These are phyloP conservation scores for Geotrichum aggregatum DNA, from an alignment of 1,139 yeast species.

Conservation along the genomic window DNA sequence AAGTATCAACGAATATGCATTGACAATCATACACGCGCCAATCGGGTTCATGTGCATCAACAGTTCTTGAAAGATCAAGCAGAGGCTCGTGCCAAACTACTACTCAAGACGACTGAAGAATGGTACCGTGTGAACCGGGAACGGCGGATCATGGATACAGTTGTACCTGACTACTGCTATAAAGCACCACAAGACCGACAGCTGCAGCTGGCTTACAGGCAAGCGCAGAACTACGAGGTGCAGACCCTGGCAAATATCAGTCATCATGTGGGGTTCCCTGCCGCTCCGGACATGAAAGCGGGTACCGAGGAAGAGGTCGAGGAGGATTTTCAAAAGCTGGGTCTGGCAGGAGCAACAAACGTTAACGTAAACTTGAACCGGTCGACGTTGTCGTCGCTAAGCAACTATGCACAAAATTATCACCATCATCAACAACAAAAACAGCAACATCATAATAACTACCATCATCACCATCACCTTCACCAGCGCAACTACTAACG, in stretches of 20 bases:
- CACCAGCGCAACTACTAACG: too few relatives aligned
- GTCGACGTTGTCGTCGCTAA: too few relatives aligned
- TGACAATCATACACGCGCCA: slow-evolving; percentile 74
- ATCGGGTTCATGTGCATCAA: slow-evolving; percentile 78
- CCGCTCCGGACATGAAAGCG: slow-evolving; percentile 50
- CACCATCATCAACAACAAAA: neutral
- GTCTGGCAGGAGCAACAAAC: too few relatives aligned
- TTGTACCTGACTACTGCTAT: slow-evolving; percentile 50
- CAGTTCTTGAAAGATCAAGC: slow-evolving; percentile 67
- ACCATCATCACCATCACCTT: neutral
- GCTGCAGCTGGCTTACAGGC: slow-evolving; percentile 52
- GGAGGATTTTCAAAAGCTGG: slow-evolving; percentile 28
- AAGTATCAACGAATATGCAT: slow-evolving; percentile 73
- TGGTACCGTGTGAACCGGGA: slow-evolving; percentile 95
- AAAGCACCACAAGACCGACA: slow-evolving; percentile 34
- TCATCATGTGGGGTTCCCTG: slow-evolving; percentile 59
- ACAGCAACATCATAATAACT: neutral
- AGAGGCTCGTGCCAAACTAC: slow-evolving; percentile 62
- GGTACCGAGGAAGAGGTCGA: slow-evolving; percentile 41
- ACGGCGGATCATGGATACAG: slow-evolving; percentile 75
- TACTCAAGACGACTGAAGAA: slow-evolving; percentile 70
- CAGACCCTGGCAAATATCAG: slow-evolving; percentile 55
- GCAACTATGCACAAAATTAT: too few relatives aligned
- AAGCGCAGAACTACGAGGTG: slow-evolving; percentile 52
- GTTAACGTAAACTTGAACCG: too few relatives aligned